Percentiles rank a stretch among this genome's conserved stretches.
These are phyloP conservation scores for Petasospora rhodanensis DNA, from an alignment of 1,139 yeast genomes.

Conservation along the genomic window DNA sequence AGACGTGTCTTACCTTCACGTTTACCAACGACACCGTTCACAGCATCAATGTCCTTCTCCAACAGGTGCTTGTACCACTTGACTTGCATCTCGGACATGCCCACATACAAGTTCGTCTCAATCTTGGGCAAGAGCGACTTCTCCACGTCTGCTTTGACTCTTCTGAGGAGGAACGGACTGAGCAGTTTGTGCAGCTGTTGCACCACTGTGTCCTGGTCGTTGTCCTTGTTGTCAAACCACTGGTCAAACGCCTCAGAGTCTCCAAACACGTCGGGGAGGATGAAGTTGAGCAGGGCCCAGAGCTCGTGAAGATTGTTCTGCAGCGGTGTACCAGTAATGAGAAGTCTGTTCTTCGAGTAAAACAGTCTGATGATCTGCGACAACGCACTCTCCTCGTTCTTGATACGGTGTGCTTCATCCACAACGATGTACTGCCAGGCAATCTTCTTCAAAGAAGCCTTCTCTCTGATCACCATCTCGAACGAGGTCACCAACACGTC, in stretches of 20 bases:
- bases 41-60: constrained; percentile 95
- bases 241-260: constrained; percentile 86
- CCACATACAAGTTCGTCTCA: constrained; percentile 84
- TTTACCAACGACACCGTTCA: constrained; percentile 85
- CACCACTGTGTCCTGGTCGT: constrained; percentile 73
- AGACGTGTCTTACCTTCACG: constrained; percentile 88
- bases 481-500: constrained; percentile 89
- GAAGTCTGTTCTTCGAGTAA: constrained; percentile 74
- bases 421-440: constrained; percentile 93
- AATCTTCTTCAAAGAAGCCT: constrained; percentile 70
- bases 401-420: constrained; percentile 96
- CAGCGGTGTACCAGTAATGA: constrained; percentile 94
- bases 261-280: constrained; percentile 91
- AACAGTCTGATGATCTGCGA: constrained; percentile 88
- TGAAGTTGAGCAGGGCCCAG: constrained; percentile 89
- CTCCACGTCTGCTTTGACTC: constrained; percentile 92
- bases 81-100: constrained; percentile 93
- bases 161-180: constrained; percentile 81
- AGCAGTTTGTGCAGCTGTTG: constrained; percentile 79
- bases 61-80: constrained; percentile 85
- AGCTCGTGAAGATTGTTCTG: constrained; percentile 93
- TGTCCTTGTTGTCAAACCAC: constrained; percentile 61
- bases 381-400: constrained; percentile 85
- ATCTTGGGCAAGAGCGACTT: constrained; percentile 85
- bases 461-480: constrained; percentile 90